Percentiles rank a stretch among this genome's conserved stretches.
Evolutionary conservation across 2,329 filamentous ascomycete species (phyloP).

Genomic region (Alternaria ethzedia): DNA sequence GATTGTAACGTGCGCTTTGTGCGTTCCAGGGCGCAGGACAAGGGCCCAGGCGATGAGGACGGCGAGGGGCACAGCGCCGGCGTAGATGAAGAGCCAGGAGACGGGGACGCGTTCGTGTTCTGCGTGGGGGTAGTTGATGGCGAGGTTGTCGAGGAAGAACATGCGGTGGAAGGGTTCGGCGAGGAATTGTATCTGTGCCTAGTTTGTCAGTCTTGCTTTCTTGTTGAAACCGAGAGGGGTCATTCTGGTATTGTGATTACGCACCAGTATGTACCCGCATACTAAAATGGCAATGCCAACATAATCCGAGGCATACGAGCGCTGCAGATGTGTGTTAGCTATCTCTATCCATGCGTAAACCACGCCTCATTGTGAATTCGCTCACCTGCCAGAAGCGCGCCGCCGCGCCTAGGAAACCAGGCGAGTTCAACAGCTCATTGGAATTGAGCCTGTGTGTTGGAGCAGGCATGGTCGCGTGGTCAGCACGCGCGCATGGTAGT

Average conservation of each 20-base stretch:
- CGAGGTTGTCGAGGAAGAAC: constrained; percentile 85
- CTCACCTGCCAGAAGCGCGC: constrained; percentile 59
- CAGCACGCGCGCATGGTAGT: constrained; percentile 23
- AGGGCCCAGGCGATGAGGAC: constrained; percentile 71
- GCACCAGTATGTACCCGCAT: constrained; percentile 68
- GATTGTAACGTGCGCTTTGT: constrained; percentile 85
- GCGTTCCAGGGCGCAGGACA: constrained; percentile 65
- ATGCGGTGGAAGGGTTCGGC: constrained; percentile 91
- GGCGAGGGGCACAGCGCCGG: constrained; percentile 72
- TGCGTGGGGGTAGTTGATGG: constrained; percentile 87
- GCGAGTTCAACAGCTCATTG: constrained; percentile 33
- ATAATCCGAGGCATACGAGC: constrained; percentile 89
- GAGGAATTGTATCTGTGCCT: constrained; percentile 66
- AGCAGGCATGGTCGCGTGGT: constrained; percentile 37
- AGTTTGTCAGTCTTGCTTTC: constrained; percentile 11
- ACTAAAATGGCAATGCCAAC: constrained; percentile 76
- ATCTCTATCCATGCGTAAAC: neutral
- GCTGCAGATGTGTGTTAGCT: constrained; percentile 53
- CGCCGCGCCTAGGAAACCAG: constrained; percentile 55
- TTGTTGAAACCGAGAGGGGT: neutral
- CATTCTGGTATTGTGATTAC: constrained; percentile 12
- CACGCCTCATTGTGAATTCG: neutral
- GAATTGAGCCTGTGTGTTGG: constrained; percentile 33
- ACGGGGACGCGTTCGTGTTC: constrained; percentile 82
- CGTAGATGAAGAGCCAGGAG: constrained; percentile 78